Base-by-base conservation (phyloP, 2,329 filamentous ascomycete genomes). In the Trichophyton schoenleinii region DNA sequence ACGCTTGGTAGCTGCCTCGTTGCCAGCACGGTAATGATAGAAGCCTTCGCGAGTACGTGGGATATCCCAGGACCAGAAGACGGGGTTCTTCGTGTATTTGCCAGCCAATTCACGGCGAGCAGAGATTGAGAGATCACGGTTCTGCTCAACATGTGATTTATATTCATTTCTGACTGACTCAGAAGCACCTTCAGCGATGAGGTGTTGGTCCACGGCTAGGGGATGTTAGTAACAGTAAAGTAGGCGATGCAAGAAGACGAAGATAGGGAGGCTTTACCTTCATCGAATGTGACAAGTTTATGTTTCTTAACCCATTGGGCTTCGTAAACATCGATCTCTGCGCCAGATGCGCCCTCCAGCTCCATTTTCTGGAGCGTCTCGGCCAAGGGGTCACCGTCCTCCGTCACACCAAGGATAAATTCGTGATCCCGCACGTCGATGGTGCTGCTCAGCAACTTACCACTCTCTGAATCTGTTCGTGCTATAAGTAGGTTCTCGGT, bases 361-460 rank as follows among this genome's bases (percentile, higher is more conserved):
- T 99, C 94, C 90, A 97, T 96, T 25, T 82, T 82, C 71, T 96
- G 92, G 38, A 99, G 80, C 0, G 87, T 89, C 73, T 97, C 94
- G 20, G 92, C 88, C 3, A 97, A 80, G 1, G 91, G 88, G 66
- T 90, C 87, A 7, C 85, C 80, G n/a, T 86, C 80, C 9, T 94
- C 87, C 0, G 88, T 82, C 2, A 95, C 84, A 60, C 92, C 92
- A 25, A 95, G 86, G 69, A 99, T 96, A 77, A 92, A 97, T 74
- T 97, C 92, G 74, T 99, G 94, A 71, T 99, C 94, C 62, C 94
- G 87, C 4, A 91, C 87, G 70, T 99, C 94, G 64, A 99, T 88
- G 13, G 91, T 89, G 63, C 88, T 95, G 62, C 88, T 95, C 61
- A 99, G 81, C 22, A 99, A 82, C 72, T 87, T 91, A 53, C 92